phyloP scores from a whole-genome alignment of 805 yeast genomes.

The Zygosaccharomyces pseudorouxii region DNA sequence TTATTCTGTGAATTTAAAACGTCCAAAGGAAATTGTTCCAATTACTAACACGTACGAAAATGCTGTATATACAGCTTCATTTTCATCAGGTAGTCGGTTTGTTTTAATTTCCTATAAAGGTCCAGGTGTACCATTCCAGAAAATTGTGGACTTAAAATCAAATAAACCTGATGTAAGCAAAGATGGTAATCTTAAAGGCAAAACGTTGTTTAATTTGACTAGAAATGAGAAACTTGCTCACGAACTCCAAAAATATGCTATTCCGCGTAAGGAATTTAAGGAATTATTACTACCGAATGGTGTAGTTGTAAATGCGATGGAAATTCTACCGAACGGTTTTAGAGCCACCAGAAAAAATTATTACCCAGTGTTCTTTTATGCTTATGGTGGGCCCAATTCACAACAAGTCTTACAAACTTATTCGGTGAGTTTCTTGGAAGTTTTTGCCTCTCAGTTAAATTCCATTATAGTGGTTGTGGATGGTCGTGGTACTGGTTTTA shows the following conservation, averaged over 20 bases:
- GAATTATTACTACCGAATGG: slow-evolving; percentile 50
- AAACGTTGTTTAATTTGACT: slow-evolving; percentile 35
- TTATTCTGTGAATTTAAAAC: slow-evolving; percentile 57
- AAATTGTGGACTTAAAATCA: slow-evolving; percentile 52
- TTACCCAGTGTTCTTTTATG: slow-evolving; percentile 84
- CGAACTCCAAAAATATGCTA: slow-evolving; percentile 41
- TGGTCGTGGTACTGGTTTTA: slow-evolving; percentile 94
- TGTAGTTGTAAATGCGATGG: slow-evolving; percentile 58
- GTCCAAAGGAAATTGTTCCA: slow-evolving; percentile 36
- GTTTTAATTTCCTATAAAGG: slow-evolving; percentile 69
- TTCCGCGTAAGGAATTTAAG: slow-evolving; percentile 56
- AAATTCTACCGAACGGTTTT: slow-evolving; percentile 73
- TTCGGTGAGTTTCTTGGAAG: slow-evolving; percentile 62
- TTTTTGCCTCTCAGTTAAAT: slow-evolving; percentile 69
- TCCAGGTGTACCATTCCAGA: slow-evolving; percentile 76
- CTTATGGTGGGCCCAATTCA: slow-evolving; percentile 95
- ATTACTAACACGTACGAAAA: slow-evolving; percentile 50
- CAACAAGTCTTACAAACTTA: slow-evolving; percentile 69
- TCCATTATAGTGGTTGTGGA: slow-evolving; percentile 92
- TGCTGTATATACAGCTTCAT: slow-evolving; percentile 68
- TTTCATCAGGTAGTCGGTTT: slow-evolving; percentile 75
- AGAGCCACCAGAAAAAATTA: slow-evolving; percentile 44
- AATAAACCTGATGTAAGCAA: slow-evolving; percentile 19
- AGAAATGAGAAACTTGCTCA: slow-evolving; percentile 40
- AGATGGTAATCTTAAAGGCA: slow-evolving; percentile 24